Evolutionary conservation across 31 red algal genomes (phyloP).

Genomic region (Bonnemaisonia californica): DNA sequence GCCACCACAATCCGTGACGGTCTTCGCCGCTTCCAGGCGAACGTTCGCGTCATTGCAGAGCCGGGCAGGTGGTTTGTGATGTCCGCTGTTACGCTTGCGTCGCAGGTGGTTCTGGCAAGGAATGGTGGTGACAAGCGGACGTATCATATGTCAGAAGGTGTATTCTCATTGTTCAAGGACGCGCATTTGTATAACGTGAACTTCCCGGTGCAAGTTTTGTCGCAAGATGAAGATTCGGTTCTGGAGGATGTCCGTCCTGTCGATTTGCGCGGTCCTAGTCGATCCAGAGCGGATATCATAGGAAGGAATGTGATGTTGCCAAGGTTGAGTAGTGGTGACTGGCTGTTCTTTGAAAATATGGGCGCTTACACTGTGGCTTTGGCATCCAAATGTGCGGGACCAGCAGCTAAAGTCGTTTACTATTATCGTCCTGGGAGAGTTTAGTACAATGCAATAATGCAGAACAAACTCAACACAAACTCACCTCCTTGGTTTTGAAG

Average conservation of each 20-base stretch:
- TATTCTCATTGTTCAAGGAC: conserved; percentile 84
- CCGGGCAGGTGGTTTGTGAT: conserved; percentile 83
- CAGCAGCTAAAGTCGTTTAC: background rate
- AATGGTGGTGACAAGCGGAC: conserved; percentile 26
- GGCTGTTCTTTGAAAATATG: conserved; percentile 85
- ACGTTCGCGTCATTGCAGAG: conserved; percentile 84
- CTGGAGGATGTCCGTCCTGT: background rate
- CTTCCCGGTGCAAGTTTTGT: conserved; percentile 22
- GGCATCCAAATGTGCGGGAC: conserved; percentile 23
- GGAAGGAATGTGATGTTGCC: conserved; percentile 68
- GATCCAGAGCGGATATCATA: conserved; percentile 74
- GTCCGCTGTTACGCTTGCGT: conserved; percentile 58
- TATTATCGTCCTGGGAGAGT: too few species aligned
- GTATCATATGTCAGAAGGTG: conserved; percentile 76
- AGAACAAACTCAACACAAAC: too few species aligned
- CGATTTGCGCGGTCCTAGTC: conserved; percentile 76
- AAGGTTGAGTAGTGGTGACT: conserved; percentile 62
- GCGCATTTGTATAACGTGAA: conserved; percentile 53
- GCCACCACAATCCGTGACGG: conserved; percentile 35
- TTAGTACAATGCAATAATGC: too few species aligned
- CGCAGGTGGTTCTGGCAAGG: conserved; percentile 53
- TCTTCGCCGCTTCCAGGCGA: conserved; percentile 43
- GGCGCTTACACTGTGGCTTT: conserved; percentile 88
- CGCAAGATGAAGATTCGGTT: background rate
- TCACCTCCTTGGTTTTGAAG: too few species aligned